Conservation (phyloP, 2,329 filamentous ascomycete species). For the Fusarium sp. region DNA sequence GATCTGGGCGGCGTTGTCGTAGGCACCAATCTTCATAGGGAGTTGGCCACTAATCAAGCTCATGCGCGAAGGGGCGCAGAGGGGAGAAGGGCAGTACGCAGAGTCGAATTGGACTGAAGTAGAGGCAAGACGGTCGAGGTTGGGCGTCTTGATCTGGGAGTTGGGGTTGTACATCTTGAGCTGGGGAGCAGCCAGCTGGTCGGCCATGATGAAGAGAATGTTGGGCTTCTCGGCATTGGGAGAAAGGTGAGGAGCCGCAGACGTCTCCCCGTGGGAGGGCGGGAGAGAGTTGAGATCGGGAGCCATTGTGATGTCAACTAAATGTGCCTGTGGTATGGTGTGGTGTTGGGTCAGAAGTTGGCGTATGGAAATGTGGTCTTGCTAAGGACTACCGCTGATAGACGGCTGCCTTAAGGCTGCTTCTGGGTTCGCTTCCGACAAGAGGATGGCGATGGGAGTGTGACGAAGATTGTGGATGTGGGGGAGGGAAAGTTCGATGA, state of each 20-base stretch:
- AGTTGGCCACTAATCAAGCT: constrained; percentile 94
- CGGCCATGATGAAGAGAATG: constrained; percentile 90
- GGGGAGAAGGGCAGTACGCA: constrained; percentile 93
- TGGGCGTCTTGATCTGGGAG: constrained; percentile 92
- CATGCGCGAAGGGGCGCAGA: constrained; percentile 94
- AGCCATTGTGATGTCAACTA: constrained; percentile 66
- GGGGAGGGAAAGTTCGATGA: constrained; percentile 1
- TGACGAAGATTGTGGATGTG: constrained; percentile 11
- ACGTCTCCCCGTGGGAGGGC: constrained; percentile 60
- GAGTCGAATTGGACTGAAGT: constrained; percentile 92
- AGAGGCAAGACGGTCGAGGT: constrained; percentile 87
- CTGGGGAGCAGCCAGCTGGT: constrained; percentile 91
- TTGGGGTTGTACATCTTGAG: constrained; percentile 92
- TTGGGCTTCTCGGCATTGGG: constrained; percentile 56
- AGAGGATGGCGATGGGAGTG: constrained; percentile 1
- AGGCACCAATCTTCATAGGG: constrained; percentile 92
- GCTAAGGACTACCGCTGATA: neutral
- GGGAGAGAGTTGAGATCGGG: constrained; percentile 83
- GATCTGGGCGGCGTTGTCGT: constrained; percentile 91
- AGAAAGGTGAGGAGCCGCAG: constrained; percentile 36
- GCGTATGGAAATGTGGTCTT: neutral
- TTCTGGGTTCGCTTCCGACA: neutral
- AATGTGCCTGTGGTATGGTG: constrained; percentile 2
- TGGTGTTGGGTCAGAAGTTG: neutral
- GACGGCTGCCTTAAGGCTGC: neutral